Evolutionary conservation across 352 stramenopile genomes (phyloP), one percentile per base, ranked within the genome.

Genomic region (Globisporangium nunn): DNA sequence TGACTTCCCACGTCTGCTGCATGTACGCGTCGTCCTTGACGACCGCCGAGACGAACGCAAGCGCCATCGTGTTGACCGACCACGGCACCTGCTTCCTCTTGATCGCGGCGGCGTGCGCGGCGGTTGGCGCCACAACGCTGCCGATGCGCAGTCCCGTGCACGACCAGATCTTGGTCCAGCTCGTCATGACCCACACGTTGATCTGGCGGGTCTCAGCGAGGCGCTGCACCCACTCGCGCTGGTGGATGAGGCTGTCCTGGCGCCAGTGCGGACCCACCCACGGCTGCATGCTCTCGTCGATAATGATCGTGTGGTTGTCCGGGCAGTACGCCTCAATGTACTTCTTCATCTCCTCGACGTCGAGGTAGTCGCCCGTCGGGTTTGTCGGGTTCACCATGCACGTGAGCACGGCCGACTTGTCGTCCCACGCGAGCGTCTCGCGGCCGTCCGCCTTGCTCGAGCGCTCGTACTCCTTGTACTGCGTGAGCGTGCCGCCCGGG

Each of bases 151-250:
- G 72, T 0, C 87, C 87, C 62, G 85, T 96, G 76, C 87, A 96
- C 12, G 87, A 93, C 87, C 87, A 96, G 69, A 96, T 95, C 78
- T 96, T 96, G 61, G 87, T 96, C 81, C 84, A 94, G 62, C 78
- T 90, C 40, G 85, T 96, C 87, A 96, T 96, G 67, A 96, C 72
- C 87, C 87, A 96, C 29, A 96, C 81, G 65, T 96, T 77, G 51
- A 96, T 88, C 52, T 74, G 70, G 60, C 80, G 78, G 33, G 85
- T 85, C 33, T 72, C 76, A 35, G 76, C 88, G 59, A 96, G 75
- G 18, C 80, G 56, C 50, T 76, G 59, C 23, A 93, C 74, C 85
- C 87, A 96, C 50, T 87, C 79, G 44, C 84, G 84, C 64, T 96
- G 75, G 58, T 91, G 74, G 56, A 95, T 92, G n/a, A 96, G 74